phyloP scores from a whole-genome alignment of 306 rosid species.

The Medicago lupulina region DNA sequence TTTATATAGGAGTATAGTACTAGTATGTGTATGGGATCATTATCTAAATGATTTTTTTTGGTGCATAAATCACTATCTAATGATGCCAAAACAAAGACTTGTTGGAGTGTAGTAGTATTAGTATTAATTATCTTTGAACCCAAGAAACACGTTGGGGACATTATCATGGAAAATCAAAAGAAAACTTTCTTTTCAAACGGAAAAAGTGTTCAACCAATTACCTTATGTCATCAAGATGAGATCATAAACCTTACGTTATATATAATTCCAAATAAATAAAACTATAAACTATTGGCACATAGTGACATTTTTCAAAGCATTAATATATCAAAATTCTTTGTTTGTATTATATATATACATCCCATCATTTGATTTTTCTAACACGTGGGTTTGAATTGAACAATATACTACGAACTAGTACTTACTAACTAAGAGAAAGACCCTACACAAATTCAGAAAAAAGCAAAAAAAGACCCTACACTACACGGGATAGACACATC shows the following conservation, averaged over 20 bases:
- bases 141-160: neutral
- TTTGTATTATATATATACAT: neutral
- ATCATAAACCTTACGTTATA: neutral
- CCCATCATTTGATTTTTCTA: slow-evolving; percentile 36
- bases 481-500: neutral
- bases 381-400: slow-evolving; percentile 56
- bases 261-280: neutral
- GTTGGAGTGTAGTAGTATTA: neutral
- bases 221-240: slow-evolving; percentile 2
- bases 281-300: slow-evolving; percentile 10
- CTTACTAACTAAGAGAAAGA: neutral
- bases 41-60: neutral
- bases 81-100: neutral
- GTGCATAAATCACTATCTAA: too few species aligned
- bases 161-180: neutral
- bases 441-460: neutral
- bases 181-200: neutral
- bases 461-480: neutral
- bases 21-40: neutral
- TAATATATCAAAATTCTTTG: neutral
- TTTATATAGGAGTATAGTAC: neutral
- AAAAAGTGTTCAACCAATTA: neutral
- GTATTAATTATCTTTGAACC: neutral
- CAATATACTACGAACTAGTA: slow-evolving; percentile 5
- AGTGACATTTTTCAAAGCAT: slow-evolving; percentile 25